A percentile compares a stretch with the other conserved stretches of the same genome.
These are phyloP conservation scores for Thielaviopsis musarum DNA, from an alignment of 2,329 filamentous ascomycete genomes.

Conservation along the genomic window DNA sequence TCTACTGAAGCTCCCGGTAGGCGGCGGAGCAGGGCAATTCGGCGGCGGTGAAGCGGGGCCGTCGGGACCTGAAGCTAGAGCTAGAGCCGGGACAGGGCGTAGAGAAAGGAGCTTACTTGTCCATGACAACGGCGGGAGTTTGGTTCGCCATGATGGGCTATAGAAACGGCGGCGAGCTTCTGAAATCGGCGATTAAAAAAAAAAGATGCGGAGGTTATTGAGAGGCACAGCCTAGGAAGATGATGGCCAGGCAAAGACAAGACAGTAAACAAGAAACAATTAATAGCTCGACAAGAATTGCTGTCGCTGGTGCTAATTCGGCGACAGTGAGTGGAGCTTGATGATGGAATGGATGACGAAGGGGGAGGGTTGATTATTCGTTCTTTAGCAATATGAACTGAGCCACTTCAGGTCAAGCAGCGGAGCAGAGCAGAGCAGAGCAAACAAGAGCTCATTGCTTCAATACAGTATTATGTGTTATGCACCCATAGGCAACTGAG, in stretches of 20 bases:
- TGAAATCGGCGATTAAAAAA: neutral
- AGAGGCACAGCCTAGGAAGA: neutral
- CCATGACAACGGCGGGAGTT: conserved; percentile 99
- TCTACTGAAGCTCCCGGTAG: neutral
- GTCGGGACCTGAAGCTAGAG: conserved; percentile 1
- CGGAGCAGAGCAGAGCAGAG: neutral
- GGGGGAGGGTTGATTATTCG: conserved; percentile 4
- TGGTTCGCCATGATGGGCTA: conserved; percentile 65
- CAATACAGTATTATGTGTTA: neutral
- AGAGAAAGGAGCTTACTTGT: conserved; percentile 64
- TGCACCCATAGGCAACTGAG: neutral
- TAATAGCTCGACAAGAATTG: neutral
- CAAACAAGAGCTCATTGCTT: neutral
- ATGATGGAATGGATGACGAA: conserved; percentile 10
- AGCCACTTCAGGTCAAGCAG: conserved; percentile 3
- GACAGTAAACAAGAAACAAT: neutral
- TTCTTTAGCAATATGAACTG: neutral
- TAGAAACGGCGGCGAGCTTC: conserved; percentile 7
- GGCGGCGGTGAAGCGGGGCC: conserved; percentile 4
- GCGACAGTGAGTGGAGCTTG: neutral
- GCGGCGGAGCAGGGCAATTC: neutral
- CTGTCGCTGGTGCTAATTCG: neutral
- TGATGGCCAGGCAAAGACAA: neutral
- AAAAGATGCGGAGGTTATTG: neutral
- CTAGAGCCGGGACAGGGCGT: neutral